Evolutionary conservation across 345 rosid genomes (phyloP), one percentile per base, ranked within the genome.

Genomic region (Xanthoceras sorbifolium): DNA sequence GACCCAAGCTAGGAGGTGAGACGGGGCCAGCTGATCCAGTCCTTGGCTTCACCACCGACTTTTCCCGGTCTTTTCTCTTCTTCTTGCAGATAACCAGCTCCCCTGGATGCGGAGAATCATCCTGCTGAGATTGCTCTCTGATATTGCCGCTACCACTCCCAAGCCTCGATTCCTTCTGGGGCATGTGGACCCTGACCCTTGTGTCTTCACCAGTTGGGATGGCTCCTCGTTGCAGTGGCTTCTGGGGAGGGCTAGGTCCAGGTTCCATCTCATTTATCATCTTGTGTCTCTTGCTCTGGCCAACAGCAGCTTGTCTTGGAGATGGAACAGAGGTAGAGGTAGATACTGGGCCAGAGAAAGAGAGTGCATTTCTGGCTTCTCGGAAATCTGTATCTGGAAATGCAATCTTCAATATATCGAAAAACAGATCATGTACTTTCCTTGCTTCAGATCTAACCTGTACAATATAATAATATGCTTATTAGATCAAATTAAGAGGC

Each of bases 1-100:
- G 98, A 77, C 87, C 83, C 79, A 89, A 77, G 79, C 87, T 83
- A 9, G 92, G 92, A 25, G 98, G 98, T 46, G 98, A 96, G 34
- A 87, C 92, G 3, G 97, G 97, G 29, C 90, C 91, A 67, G 89
- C 78, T 63, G 94, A 85, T 67, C 92, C 93, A 18, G 90, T 66
- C 87, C 96, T 81, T 17, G 90, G 71, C 86, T 84, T 93, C 54
- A 75, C 88, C 12, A 66, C 72, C 9, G 88, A 85, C 84, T 97
- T 93, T 82, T 97, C 99, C 76, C 99, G 68, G 82, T 97, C 99
- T 86, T 90, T 94, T 87, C 99, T 97, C 85, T 91, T 97, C 89
- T 97, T 97, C 90, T 97, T 97, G 95, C 98, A 92, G 80, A 91
- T 89, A 64, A 97, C 94, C 84, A 97, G 80, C 77, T 94, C 97